Conservation (phyloP, 441 rosid species). For the Erysimum pusillum region DNA sequence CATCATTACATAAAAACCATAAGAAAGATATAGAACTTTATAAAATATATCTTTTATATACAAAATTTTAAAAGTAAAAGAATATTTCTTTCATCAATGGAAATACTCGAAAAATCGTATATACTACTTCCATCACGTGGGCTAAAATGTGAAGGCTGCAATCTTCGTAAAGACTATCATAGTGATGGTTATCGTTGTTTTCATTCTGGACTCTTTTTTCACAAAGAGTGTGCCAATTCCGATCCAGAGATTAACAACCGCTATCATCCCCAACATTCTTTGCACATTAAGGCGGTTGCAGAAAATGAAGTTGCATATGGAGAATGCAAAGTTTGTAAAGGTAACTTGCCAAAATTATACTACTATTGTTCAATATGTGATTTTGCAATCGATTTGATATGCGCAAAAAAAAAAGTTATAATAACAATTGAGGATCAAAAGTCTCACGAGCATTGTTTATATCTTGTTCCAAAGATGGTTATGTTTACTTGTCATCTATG, state of each 20-base stretch:
- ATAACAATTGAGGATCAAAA: background rate
- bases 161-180: background rate
- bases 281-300: background rate
- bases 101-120: background rate
- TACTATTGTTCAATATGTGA: conserved; percentile 28
- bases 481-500: conserved; percentile 36
- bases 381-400: conserved; percentile 34
- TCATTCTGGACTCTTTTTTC: conserved; percentile 25
- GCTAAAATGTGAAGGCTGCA: conserved; percentile 12
- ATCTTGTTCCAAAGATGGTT: conserved; percentile 22
- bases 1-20: background rate
- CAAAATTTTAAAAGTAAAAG: background rate
- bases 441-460: conserved; percentile 14
- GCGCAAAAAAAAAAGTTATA: conserved; percentile 16
- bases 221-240: background rate
- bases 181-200: conserved; percentile 20
- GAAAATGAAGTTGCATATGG: background rate
- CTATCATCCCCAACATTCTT: conserved; percentile 38
- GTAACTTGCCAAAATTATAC: conserved; percentile 23
- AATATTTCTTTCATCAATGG: background rate
- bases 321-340: conserved; percentile 34
- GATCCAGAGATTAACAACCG: background rate
- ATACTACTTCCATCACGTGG: background rate
- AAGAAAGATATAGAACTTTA: background rate
- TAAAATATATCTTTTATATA: background rate